A percentile compares a stretch with the other conserved stretches of the same genome.
These are phyloP conservation scores for Eucalyptus marginata DNA, from an alignment of 345 rosid genomes.

Conservation along the genomic window DNA sequence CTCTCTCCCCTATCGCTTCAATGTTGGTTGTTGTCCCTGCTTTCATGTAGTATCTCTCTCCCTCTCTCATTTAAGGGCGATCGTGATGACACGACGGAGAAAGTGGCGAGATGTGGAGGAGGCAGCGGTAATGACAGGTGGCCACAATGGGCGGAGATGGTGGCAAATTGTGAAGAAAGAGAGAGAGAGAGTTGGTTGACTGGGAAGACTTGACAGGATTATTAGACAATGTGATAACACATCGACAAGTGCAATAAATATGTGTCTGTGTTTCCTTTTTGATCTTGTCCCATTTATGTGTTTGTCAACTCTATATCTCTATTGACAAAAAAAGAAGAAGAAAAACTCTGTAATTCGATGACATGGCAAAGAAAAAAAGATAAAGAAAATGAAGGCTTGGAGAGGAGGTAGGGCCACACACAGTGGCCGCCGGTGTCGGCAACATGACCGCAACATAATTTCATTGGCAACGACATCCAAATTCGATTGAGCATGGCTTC, in stretches of 20 bases:
- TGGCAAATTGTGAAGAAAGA: not conserved
- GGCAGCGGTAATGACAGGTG: not conserved
- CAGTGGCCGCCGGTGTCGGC: fast-evolving
- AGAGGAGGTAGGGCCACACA: no score
- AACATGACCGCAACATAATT: not conserved
- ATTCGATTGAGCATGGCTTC: not conserved
- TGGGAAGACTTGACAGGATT: not conserved
- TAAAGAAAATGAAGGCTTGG: no score
- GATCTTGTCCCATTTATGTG: no score
- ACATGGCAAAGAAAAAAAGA: not conserved
- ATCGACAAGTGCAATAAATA: not conserved
- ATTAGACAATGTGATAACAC: not conserved
- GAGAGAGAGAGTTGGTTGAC: not conserved
- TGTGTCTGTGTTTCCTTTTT: no score
- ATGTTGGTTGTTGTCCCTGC: fast-evolving
- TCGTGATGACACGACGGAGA: fast-evolving
- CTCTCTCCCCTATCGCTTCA: no score
- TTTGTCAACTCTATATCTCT: no score
- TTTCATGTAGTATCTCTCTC: not conserved
- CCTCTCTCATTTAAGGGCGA: not conserved
- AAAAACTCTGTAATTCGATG: not conserved
- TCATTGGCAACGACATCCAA: not conserved
- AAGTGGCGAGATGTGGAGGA: no score
- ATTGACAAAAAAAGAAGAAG: not conserved
- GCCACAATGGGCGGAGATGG: not conserved